Conservation (phyloP, 2,329 filamentous ascomycete species). For the Trichothecium roseum region DNA sequence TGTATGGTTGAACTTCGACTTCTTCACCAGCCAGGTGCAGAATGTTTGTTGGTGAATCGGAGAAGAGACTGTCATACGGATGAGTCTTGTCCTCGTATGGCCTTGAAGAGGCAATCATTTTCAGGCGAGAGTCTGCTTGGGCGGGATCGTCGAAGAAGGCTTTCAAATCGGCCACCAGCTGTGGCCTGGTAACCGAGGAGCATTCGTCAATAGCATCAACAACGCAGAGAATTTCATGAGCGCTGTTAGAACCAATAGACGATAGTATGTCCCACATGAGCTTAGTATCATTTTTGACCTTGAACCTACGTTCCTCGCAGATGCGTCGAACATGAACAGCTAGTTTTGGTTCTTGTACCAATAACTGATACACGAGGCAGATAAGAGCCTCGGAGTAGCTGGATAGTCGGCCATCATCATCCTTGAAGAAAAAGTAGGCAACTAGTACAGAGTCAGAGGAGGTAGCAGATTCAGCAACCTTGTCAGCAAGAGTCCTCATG, state of each 20-base stretch:
- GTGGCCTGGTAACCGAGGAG: neutral
- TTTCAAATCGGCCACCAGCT: neutral
- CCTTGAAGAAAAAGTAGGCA: conserved; percentile 1
- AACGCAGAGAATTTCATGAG: neutral
- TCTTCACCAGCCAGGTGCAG: neutral
- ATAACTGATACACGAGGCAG: conserved; percentile 1
- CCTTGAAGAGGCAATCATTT: neutral
- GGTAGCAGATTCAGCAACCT: neutral
- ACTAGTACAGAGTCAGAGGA: neutral
- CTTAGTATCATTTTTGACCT: neutral
- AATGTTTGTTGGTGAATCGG: neutral
- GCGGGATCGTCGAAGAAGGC: neutral
- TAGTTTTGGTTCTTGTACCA: neutral
- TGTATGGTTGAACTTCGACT: neutral
- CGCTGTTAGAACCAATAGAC: neutral
- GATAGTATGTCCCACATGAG: neutral
- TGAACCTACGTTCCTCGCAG: neutral
- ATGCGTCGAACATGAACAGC: neutral
- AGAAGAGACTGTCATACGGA: neutral
- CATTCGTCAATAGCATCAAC: conserved; percentile 1
- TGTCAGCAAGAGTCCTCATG: conserved; percentile 1
- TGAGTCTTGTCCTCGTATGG: conserved; percentile 1
- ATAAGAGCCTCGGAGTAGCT: neutral
- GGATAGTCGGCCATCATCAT: neutral
- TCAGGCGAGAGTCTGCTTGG: neutral